Percentiles rank a stretch among this genome's conserved stretches.
These are phyloP conservation scores for Aureobasidium musti DNA, from an alignment of 2,329 filamentous ascomycete species.

Conservation along the genomic window DNA sequence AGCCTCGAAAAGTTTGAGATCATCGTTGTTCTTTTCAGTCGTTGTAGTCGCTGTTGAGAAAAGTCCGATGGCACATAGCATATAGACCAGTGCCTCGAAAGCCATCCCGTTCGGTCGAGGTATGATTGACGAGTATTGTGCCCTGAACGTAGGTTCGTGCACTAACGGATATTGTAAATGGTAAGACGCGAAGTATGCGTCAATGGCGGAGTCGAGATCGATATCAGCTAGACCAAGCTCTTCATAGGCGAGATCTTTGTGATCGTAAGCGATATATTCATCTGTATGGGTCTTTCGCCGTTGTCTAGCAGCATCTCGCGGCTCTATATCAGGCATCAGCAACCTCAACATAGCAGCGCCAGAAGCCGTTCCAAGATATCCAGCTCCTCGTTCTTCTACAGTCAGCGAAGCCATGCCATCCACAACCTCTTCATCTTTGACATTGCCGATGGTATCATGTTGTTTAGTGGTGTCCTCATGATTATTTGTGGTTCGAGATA, in stretches of 20 bases:
- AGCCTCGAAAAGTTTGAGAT: constrained; percentile 50
- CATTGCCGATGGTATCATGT: background rate
- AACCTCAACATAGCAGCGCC: constrained; percentile 50
- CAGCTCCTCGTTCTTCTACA: constrained; percentile 41
- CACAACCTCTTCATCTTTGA: constrained; percentile 4
- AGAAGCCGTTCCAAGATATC: constrained; percentile 52
- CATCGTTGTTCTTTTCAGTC: constrained; percentile 45
- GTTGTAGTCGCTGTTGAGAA: constrained; percentile 40
- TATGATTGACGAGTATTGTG: constrained; percentile 50
- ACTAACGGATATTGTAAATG: constrained; percentile 52
- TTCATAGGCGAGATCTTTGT: constrained; percentile 31
- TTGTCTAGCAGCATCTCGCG: constrained; percentile 24
- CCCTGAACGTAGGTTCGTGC: constrained; percentile 52
- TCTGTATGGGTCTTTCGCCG: constrained; percentile 5
- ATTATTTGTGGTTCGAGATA: background rate
- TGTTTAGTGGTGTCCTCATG: background rate
- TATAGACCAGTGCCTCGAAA: constrained; percentile 52
- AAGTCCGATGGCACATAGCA: constrained; percentile 50
- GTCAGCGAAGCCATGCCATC: constrained; percentile 43
- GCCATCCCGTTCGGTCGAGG: constrained; percentile 46
- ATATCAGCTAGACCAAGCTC: constrained; percentile 37
- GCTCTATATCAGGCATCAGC: constrained; percentile 34
- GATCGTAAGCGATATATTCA: constrained; percentile 6
- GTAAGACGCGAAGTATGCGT: constrained; percentile 52
- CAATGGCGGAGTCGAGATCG: constrained; percentile 40